phyloP scores from a whole-genome alignment of 345 rosid genomes.

The Mangifera indica region DNA sequence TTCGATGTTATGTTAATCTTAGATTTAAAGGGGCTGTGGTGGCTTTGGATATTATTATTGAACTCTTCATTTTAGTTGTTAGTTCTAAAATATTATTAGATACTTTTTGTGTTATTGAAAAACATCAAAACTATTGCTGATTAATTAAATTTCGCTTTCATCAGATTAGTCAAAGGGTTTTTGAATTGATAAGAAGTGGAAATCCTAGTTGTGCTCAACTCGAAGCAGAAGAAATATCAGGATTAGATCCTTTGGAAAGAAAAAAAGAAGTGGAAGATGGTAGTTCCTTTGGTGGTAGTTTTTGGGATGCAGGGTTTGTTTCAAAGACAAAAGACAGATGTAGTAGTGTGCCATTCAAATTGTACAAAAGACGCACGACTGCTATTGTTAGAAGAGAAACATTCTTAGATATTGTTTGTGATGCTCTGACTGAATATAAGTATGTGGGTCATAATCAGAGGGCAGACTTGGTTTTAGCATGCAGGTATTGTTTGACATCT shows the following conservation, averaged over 20 bases:
- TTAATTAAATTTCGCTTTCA: slow-evolving; percentile 15
- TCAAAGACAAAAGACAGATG: slow-evolving; percentile 33
- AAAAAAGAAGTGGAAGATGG: slow-evolving; percentile 35
- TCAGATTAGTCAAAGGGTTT: slow-evolving; percentile 89
- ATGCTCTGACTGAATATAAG: slow-evolving; percentile 78
- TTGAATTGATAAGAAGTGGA: slow-evolving; percentile 66
- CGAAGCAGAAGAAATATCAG: slow-evolving; percentile 38
- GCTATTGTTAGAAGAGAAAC: slow-evolving; percentile 62
- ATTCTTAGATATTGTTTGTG: slow-evolving; percentile 81
- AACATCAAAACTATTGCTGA: slow-evolving; percentile 14
- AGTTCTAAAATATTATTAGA: neutral
- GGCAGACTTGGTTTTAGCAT: slow-evolving; percentile 92
- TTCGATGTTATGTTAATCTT: neutral
- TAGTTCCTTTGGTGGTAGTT: slow-evolving; percentile 24
- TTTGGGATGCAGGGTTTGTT: slow-evolving; percentile 26
- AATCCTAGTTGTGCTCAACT: slow-evolving; percentile 35
- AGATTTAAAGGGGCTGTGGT: neutral
- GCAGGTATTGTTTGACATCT: slow-evolving; percentile 61
- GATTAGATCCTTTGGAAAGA: slow-evolving; percentile 28
- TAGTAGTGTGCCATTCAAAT: slow-evolving; percentile 62
- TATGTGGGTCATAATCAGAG: slow-evolving; percentile 92
- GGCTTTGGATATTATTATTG: neutral
- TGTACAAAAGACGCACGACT: slow-evolving; percentile 87
- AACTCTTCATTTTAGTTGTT: neutral
- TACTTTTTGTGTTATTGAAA: neutral